Percentiles rank a stretch among this genome's conserved stretches.
Evolutionary conservation across 2,329 filamentous ascomycete genomes (phyloP).

Genomic region (Elsinoe fawcettii): DNA sequence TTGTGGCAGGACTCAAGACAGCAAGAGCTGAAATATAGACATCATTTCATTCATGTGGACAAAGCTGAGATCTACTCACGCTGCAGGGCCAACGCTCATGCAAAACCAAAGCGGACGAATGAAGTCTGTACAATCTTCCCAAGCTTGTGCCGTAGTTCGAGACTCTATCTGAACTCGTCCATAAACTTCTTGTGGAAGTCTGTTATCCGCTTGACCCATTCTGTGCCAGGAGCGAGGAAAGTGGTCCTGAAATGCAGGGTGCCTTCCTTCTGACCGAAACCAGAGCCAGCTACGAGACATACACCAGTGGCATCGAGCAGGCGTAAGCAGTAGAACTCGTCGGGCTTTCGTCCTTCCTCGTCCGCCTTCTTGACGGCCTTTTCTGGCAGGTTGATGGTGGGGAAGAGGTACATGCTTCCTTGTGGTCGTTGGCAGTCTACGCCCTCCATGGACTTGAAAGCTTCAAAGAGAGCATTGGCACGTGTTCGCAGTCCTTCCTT

Average conservation of each 20-base stretch:
- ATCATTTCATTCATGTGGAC: neutral
- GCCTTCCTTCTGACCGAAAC: conserved; percentile 88
- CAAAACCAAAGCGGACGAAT: neutral
- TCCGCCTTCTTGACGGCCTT: conserved; percentile 71
- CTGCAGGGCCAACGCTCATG: neutral
- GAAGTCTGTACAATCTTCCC: neutral
- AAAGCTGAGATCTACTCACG: conserved; percentile 7
- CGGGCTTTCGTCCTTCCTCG: conserved; percentile 63
- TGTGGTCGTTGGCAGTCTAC: conserved; percentile 84
- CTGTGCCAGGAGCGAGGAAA: conserved; percentile 90
- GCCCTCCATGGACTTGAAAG: conserved; percentile 91
- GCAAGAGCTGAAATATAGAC: neutral
- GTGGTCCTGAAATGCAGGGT: conserved; percentile 94
- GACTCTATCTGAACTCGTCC: conserved; percentile 56
- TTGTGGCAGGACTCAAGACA: no score
- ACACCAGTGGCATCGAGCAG: conserved; percentile 91
- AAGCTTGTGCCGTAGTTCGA: neutral
- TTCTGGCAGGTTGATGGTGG: conserved; percentile 70
- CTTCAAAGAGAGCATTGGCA: conserved; percentile 77
- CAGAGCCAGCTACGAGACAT: conserved; percentile 84
- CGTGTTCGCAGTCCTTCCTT: conserved; percentile 69
- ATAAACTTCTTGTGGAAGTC: conserved; percentile 92
- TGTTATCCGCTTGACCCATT: conserved; percentile 80
- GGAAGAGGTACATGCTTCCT: conserved; percentile 98
- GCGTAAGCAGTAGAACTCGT: conserved; percentile 90